A percentile compares a stretch with the other conserved stretches of the same genome.
Conservation (phyloP, 176 grass and related monocot species). For the Chrysopogon serrulatus region DNA sequence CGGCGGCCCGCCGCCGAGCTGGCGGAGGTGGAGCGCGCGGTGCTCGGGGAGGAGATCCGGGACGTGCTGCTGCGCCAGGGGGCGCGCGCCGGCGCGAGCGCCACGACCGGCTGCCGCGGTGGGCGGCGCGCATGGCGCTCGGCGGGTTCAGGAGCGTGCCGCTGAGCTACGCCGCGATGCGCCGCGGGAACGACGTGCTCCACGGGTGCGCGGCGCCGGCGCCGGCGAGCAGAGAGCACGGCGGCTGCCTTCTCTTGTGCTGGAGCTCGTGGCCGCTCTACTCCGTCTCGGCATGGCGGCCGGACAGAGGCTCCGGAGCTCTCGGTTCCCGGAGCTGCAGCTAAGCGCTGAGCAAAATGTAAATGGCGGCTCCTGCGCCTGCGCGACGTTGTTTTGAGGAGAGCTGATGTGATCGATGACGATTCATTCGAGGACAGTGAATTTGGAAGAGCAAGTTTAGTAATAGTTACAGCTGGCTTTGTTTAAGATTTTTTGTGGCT, state of each 20-base stretch:
- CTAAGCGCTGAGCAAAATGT: no score
- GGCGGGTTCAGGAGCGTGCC: constrained; percentile 23
- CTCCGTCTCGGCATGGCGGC: constrained; percentile 29
- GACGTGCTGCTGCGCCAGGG: constrained; percentile 18
- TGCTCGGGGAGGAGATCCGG: constrained; percentile 33
- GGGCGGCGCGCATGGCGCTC: constrained; percentile 10
- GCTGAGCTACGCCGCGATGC: constrained; percentile 10
- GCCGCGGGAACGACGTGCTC: neutral
- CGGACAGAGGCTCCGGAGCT: neutral
- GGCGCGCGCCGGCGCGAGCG: constrained; percentile 10
- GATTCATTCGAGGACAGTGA: no score
- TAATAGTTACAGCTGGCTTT: no score
- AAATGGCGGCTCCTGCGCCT: no score
- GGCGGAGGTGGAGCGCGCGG: constrained; percentile 12
- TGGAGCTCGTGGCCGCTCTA: constrained; percentile 25
- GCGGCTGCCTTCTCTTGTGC: constrained; percentile 21
- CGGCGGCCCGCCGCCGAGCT: neutral
- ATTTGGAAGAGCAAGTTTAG: no score
- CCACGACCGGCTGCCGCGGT: constrained; percentile 33
- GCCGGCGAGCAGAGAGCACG: neutral
- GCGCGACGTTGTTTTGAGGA: no score
- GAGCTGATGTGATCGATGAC: no score
- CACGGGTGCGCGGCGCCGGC: neutral
- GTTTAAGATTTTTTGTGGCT: no score
- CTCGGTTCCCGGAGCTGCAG: no score